Base-by-base conservation (phyloP, 2,329 filamentous ascomycete species). In the Juglanconis sp. region DNA sequence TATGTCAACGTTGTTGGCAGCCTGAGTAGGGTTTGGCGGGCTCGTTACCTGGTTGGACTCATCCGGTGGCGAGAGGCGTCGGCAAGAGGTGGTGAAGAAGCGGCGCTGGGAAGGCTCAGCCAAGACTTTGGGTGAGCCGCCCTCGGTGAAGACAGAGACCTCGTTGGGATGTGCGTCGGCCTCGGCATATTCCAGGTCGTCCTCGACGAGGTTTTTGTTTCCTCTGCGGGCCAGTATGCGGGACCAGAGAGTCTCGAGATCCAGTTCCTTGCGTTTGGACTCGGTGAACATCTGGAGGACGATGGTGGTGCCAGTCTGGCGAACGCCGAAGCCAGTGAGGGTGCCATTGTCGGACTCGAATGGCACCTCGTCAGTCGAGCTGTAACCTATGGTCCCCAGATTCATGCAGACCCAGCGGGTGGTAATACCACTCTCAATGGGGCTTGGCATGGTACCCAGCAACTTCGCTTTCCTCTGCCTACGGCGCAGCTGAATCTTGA, bases 321-420 rank as follows among this genome's bases (percentile, higher is more conserved):
- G 68, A 1, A 78, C 71, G 1, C 92, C 91, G 69, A 97, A 97
- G 0, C 94, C 94, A 38, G 92, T 87, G 60, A 93, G 86, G 8
- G 83, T 79, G 13, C 85, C 80, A 11, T 76, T 74, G 15, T 77
- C 76, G 24, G 81, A 78, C 42, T 81, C 70, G 32, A 77, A 73
- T 10, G 75, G 71, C 15, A 60, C 42, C 13, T 74, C 70, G 63
- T 84, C 80, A 8, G 71, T 69, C 15, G 71, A 68, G n/a, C 81
- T 78, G 30, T 83, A 82, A 48, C 88, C 84, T 1, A 92, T 81
- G 15, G 84, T 84, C 4, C 91, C 91, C 9, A 95, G 83, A 71
- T 96, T 96, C 63, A 98, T 90, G 74, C 95, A 99, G 24, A 99
- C 89, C 95, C 95, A 99, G 9, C 92, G 93, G 1, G 94, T 97